Evolutionary conservation across 2,329 filamentous ascomycete species (phyloP), one percentile per base, ranked within the genome.

Genomic region (Fusarium proliferatum): DNA sequence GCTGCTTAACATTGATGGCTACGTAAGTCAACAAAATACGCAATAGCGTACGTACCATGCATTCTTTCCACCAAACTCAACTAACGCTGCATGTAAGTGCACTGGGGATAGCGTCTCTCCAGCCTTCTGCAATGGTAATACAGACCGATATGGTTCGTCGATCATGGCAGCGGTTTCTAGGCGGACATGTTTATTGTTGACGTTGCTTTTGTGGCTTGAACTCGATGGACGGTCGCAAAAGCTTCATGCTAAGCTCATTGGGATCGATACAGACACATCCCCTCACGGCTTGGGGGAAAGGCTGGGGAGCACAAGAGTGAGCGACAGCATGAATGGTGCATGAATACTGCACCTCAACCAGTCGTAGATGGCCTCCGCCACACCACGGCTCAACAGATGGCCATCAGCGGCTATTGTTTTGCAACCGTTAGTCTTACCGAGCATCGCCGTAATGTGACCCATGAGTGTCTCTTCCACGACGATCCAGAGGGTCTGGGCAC

Each of bases 31-130:
- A 48, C 41, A 58, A 58, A 46, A 45, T 71, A 61, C 66, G 71
- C 71, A 71, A 73, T 48, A 38, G 61, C 57, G 49, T 71, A 67
- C 66, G 67, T 64, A 67, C 66, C 8, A 73, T 48, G 41, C 61
- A 73, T 71, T 67, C 58, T 70, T 71, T 45, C 30, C 21, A 38
- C 34, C 30, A 53, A 38, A 41, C 52, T 26, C 45, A 48, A 38
- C 30, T 33, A 33, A 45, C 34, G 38, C n/a, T 57, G 33, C 7
- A 28, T 28, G n/a, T 33, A 45, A 43, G 46, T 39, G 56, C 21
- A 34, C 33, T 48, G 34, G 9, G 52, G 30, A 53, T 64, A 59
- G 63, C 43, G 58, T 56, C n/a, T 46, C 15, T 45, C 45, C 48
- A 71, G 53, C 61, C 70, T 61, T 66, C 61, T 48, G 6, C 36